Conservation (phyloP, 1,284 basidiomycete species). For the Heterobasidion annosum region DNA sequence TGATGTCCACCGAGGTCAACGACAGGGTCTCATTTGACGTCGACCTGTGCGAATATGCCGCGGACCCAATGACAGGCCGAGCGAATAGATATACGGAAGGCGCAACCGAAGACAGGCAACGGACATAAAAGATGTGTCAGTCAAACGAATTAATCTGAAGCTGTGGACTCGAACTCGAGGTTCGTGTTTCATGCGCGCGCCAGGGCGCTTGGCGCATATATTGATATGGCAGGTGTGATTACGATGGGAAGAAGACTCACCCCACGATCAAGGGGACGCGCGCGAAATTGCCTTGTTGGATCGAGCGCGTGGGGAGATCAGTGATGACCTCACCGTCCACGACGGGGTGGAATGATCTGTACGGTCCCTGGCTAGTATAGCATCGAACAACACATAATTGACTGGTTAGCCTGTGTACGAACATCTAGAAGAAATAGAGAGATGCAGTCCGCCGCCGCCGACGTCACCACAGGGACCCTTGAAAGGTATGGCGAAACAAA, state of each 20-base stretch:
- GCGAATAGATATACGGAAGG: background rate
- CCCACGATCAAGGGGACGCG: slow-evolving; percentile 50
- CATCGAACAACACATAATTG: background rate
- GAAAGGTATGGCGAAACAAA: no score
- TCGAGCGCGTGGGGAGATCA: slow-evolving; percentile 35
- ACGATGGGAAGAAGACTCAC: slow-evolving; percentile 21
- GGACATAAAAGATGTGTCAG: background rate
- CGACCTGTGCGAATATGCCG: slow-evolving; percentile 23
- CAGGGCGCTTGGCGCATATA: background rate
- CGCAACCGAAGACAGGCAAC: background rate
- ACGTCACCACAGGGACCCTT: no score
- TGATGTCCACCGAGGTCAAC: slow-evolving; percentile 23
- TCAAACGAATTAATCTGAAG: no score
- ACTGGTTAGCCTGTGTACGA: background rate
- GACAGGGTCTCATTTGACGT: slow-evolving; percentile 49
- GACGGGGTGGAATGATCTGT: slow-evolving; percentile 30
- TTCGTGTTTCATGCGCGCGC: no score
- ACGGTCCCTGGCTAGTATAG: slow-evolving; percentile 26
- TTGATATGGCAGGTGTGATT: background rate
- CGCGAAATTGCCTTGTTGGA: slow-evolving; percentile 33
- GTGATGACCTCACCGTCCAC: slow-evolving; percentile 40
- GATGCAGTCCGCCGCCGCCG: background rate
- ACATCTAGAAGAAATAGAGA: background rate
- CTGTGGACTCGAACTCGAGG: no score
- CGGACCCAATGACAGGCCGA: background rate